Evolutionary conservation across 73 alveolate genomes (phyloP), one percentile per base, ranked within the genome.

Genomic region (Symbiodinium pilosum): DNA sequence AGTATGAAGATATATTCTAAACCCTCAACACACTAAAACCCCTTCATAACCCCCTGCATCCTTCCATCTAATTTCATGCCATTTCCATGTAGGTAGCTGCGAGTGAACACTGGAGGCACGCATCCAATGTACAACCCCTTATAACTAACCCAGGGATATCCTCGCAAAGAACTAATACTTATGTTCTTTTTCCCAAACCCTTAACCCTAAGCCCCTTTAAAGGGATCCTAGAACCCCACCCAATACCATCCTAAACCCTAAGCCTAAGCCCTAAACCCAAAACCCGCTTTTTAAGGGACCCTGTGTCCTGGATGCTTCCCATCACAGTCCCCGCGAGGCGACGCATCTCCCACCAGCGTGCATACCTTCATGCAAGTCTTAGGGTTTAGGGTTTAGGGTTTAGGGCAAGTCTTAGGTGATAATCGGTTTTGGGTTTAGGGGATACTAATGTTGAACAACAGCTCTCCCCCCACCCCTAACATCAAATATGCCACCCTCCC

Each of bases 331-430:
- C 77, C 36, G 77, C 77, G 11, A 64, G 77, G 28, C 77, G 77
- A 6, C 77, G 77, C 77, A 64, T 64, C 77, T 64, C 77, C 77
- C 77, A 64, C 77, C 77, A 64, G 77, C 77, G 77, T 26, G 77
- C 21, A 36, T 64, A 64, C 77, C 77, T 59, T 18, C 38, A 0
- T 16, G 1, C 7, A 6, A 36, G 77, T 16, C 7, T 64, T 5
- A 64, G 77, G 77, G 77, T 59, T 59, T 59, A 59, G 39, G 77
- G 77, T 18, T 64, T 24, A 20, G 77, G 41, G 77, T 18, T 24
- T 28, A 64, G 77, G 77, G n/a, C n/a, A n/a, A n/a, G n/a, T n/a
- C n/a, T n/a, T n/a, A n/a, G n/a, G n/a, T n/a, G n/a, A n/a, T n/a
- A n/a, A n/a, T n/a, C n/a, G n/a, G 38, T 28, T 12, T 64, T 3